Base-by-base conservation (phyloP, 495 filamentous ascomycete genomes). In the Trypethelium eluteriae region DNA sequence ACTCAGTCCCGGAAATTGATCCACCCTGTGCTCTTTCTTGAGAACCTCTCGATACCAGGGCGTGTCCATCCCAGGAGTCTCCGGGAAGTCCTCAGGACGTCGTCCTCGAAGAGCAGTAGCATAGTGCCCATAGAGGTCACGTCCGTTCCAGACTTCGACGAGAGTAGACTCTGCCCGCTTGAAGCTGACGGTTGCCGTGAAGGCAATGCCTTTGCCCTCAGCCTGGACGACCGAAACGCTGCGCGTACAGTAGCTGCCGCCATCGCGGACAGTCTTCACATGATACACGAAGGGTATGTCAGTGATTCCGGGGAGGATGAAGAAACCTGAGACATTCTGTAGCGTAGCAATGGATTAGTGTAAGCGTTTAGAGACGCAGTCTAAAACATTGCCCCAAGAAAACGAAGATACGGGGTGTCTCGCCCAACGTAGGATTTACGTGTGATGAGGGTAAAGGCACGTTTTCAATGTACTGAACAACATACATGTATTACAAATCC, bases 291-390 rank as follows among this genome's bases (percentile, higher is more conserved):
- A 90, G 3, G 87, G 86, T 2, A 82, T 76, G 68, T 84, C 79
- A 1, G 74, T 57, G 10, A 70, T 69, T 6, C 85, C 88, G 3
- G 74, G 72, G 1, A 84, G 74, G n/a, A 86, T 85, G 72, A 91
- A 91, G 75, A 80, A 85, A 3, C 88, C 88, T 36, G 86, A 83
- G 65, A 89, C 84, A 62, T 86, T 82, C 88, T 90, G 65, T 12
- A 41, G 41, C 89, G 65, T 12, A 41, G 41, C 38, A 14, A 25
- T 11, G 57, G 16, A 57, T 63, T 61, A 68, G 64, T 38, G 12
- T 10, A 50, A 18, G 7, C 36, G 25, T 16, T 44, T 46, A 56
- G 46, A 56, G 34, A 64, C 34, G 35, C 64, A 50, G 50, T 47
- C 18, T 38, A 66, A 41, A 47, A 32, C 39, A 2, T 49, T 12